Percentiles rank a stretch among this genome's conserved stretches.
These are phyloP conservation scores for Metarhizium album DNA, from an alignment of 2,329 filamentous ascomycete genomes.

Conservation along the genomic window DNA sequence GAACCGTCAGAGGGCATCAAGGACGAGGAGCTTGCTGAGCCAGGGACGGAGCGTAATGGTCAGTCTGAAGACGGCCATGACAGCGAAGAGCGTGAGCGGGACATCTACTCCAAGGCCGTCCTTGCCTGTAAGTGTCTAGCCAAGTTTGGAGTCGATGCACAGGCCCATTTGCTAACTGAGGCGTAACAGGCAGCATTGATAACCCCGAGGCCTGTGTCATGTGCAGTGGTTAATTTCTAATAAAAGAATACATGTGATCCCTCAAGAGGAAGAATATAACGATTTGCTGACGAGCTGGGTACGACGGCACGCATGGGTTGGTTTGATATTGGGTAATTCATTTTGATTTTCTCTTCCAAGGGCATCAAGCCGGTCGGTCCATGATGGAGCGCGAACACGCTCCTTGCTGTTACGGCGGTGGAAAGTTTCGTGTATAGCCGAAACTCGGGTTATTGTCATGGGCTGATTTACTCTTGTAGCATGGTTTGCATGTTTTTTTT, in stretches of 20 bases:
- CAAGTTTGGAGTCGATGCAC: slow-evolving; percentile 4
- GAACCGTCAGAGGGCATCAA: slow-evolving; percentile 55
- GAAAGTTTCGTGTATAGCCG: background rate
- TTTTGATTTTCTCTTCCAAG: slow-evolving; percentile 8
- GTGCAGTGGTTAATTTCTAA: slow-evolving; percentile 73
- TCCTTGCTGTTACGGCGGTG: background rate
- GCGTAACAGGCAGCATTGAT: slow-evolving; percentile 69
- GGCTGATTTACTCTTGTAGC: background rate
- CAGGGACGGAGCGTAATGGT: slow-evolving; percentile 34
- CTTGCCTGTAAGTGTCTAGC: slow-evolving; percentile 59
- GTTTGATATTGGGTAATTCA: slow-evolving; percentile 8
- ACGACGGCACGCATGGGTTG: slow-evolving; percentile 17
- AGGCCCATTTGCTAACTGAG: background rate
- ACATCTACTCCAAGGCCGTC: slow-evolving; percentile 92
- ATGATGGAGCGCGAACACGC: slow-evolving; percentile 1
- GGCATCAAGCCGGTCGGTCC: background rate
- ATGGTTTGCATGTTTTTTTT: background rate
- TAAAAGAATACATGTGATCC: slow-evolving; percentile 9
- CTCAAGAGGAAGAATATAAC: slow-evolving; percentile 13
- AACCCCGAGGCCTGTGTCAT: slow-evolving; percentile 92
- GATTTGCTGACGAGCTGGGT: slow-evolving; percentile 20
- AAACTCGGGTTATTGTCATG: background rate
- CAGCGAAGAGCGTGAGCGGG: slow-evolving; percentile 66
- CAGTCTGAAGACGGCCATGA: slow-evolving; percentile 68
- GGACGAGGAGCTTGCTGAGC: slow-evolving; percentile 53